A percentile compares a stretch with the other conserved stretches of the same genome.
phyloP scores from a whole-genome alignment of 2,329 filamentous ascomycete species.

The Venturia effusa region DNA sequence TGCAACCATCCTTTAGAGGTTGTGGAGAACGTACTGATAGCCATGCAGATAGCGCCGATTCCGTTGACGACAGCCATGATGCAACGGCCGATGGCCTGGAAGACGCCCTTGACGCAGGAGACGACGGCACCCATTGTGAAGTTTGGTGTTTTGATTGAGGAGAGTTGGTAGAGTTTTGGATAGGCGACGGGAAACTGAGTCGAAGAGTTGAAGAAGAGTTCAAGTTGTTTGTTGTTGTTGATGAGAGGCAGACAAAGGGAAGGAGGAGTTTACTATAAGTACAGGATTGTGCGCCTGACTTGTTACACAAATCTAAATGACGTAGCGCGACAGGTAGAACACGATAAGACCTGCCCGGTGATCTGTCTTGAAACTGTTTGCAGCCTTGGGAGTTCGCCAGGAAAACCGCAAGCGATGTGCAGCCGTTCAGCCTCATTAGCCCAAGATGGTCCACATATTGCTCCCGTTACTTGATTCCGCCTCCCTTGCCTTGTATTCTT shows the following conservation, averaged over 20 bases:
- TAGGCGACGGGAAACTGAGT: background rate
- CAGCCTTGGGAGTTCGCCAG: background rate
- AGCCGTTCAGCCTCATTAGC: background rate
- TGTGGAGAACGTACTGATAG: conserved; percentile 41
- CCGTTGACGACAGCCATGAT: conserved; percentile 60
- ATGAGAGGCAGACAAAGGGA: background rate
- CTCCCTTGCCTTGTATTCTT: background rate
- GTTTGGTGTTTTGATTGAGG: background rate
- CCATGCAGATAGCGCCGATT: conserved; percentile 52
- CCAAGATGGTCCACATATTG: conserved; percentile 1
- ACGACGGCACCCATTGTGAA: conserved; percentile 13
- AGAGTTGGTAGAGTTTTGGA: background rate
- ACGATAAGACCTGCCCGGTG: background rate
- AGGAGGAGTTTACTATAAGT: conserved; percentile 3
- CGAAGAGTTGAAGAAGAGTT: background rate
- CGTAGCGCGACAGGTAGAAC: background rate
- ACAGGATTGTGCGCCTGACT: background rate
- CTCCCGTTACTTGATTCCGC: background rate
- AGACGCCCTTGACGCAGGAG: conserved; percentile 11
- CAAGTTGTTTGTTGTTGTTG: background rate
- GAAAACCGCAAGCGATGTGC: background rate
- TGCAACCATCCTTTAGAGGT: background rate
- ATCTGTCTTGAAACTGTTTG: conserved; percentile 3
- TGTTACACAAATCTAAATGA: background rate
- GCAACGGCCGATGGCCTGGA: conserved; percentile 50